These are phyloP conservation scores for Cytospora paraplurivora DNA, from an alignment of 2,329 filamentous ascomycete genomes.

Conservation along the genomic window DNA sequence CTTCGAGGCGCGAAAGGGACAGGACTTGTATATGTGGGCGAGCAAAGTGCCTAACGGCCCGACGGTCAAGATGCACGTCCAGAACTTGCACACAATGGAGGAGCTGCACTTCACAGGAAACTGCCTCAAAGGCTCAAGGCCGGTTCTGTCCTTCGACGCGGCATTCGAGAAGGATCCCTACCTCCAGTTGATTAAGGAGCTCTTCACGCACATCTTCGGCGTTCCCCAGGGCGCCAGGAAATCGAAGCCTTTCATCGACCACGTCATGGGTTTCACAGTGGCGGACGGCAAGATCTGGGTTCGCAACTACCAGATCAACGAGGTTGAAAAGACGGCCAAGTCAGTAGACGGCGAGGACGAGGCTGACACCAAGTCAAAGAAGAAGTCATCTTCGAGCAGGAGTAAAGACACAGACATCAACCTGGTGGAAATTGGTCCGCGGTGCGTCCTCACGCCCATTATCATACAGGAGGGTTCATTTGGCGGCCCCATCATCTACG, in stretches of 20 bases:
- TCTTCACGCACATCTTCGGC: slow-evolving; percentile 87
- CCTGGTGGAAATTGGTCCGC: slow-evolving; percentile 89
- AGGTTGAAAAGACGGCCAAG: slow-evolving; percentile 66
- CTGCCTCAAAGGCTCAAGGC: slow-evolving; percentile 89
- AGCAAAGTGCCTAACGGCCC: slow-evolving; percentile 86
- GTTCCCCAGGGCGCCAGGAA: slow-evolving; percentile 87
- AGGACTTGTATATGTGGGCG: slow-evolving; percentile 94
- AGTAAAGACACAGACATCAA: slow-evolving; percentile 72
- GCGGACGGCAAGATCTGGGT: slow-evolving; percentile 96
- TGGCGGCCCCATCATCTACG: slow-evolving; percentile 93
- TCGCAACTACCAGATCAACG: slow-evolving; percentile 88
- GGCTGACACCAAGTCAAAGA: slow-evolving; percentile 36
- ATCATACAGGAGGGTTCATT: slow-evolving; percentile 95
- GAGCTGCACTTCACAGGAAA: slow-evolving; percentile 97
- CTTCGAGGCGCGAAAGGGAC: slow-evolving; percentile 91
- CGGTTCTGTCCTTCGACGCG: slow-evolving; percentile 87
- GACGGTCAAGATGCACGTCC: slow-evolving; percentile 64
- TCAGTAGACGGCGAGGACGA: slow-evolving; percentile 47
- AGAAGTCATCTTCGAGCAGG: slow-evolving; percentile 44
- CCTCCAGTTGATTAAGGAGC: slow-evolving; percentile 81
- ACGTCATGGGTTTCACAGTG: slow-evolving; percentile 88
- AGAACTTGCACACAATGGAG: slow-evolving; percentile 94
- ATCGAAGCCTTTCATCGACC: slow-evolving; percentile 94
- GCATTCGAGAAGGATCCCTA: slow-evolving; percentile 82
- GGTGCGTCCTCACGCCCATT: slow-evolving; percentile 91